A percentile compares a stretch with the other conserved stretches of the same genome.
phyloP scores from a whole-genome alignment of 169 alveolate genomes.

The Plasmodium fragile region DNA sequence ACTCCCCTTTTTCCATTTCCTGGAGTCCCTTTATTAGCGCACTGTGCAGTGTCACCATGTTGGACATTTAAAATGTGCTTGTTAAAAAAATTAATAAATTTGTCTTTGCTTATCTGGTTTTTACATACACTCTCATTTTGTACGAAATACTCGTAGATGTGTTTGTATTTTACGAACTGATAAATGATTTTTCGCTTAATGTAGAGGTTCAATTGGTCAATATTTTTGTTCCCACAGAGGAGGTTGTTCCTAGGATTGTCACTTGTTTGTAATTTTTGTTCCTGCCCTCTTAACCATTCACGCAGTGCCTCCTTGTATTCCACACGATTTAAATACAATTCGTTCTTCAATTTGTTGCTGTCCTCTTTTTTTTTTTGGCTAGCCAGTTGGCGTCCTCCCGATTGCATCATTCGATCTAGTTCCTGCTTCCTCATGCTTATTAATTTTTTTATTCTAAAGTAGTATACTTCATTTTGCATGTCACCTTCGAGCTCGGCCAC shows the following conservation, averaged over 20 bases:
- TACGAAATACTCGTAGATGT: slow-evolving; percentile 37
- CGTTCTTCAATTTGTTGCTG: not conserved
- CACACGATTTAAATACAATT: not conserved
- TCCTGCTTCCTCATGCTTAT: slow-evolving; percentile 56
- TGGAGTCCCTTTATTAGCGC: not conserved
- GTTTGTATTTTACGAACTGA: slow-evolving; percentile 47
- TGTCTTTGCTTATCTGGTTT: slow-evolving; percentile 16
- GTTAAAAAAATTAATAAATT: slow-evolving; percentile 15
- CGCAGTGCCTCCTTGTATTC: not conserved
- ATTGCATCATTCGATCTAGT: slow-evolving; percentile 18
- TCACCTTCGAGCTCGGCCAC: not conserved
- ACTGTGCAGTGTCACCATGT: not conserved
- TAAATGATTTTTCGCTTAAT: slow-evolving; percentile 36
- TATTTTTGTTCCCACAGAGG: not conserved
- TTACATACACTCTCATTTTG: slow-evolving; percentile 27
- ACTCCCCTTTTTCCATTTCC: not conserved
- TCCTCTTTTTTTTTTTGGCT: slow-evolving; percentile 3
- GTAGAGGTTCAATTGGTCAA: slow-evolving; percentile 2
- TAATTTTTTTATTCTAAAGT: slow-evolving; percentile 62
- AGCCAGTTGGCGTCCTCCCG: not conserved
- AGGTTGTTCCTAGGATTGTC: not conserved
- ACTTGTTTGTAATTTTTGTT: not conserved
- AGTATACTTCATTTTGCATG: slow-evolving; percentile 45
- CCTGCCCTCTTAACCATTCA: not conserved
- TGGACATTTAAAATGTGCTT: slow-evolving; percentile 13